Evolutionary conservation across 2,329 filamentous ascomycete genomes (phyloP).

Genomic region (Hypoxylon sp.): DNA sequence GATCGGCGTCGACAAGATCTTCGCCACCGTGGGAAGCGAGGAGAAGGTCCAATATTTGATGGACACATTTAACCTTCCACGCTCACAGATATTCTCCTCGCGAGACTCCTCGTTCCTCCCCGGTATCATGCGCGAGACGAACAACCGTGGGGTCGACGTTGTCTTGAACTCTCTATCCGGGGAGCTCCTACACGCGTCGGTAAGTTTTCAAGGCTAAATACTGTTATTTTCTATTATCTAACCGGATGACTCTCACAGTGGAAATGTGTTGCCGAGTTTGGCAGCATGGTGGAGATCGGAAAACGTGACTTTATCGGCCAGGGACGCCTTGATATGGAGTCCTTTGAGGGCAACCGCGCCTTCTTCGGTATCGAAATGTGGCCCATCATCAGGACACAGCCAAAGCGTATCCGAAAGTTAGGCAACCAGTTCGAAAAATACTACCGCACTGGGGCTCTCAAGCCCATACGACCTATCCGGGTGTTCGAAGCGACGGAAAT

Average conservation of each 20-base stretch:
- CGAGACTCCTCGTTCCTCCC: neutral
- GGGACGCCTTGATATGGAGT: conserved; percentile 36
- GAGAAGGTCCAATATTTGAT: conserved; percentile 31
- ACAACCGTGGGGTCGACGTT: neutral
- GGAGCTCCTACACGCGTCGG: neutral
- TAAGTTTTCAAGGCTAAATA: neutral
- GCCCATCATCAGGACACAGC: conserved; percentile 6
- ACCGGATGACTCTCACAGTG: conserved; percentile 43
- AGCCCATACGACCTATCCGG: conserved; percentile 45
- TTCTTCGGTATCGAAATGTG: conserved; percentile 59
- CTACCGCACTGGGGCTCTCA: conserved; percentile 21
- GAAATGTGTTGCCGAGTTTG: conserved; percentile 59
- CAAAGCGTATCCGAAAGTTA: neutral
- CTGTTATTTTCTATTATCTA: neutral
- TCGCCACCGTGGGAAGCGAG: conserved; percentile 29
- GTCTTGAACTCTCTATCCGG: neutral
- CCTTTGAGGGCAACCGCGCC: conserved; percentile 38
- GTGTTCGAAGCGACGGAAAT: conserved; percentile 43
- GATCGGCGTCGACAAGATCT: conserved; percentile 16
- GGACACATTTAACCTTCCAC: conserved; percentile 32
- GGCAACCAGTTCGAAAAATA: conserved; percentile 13
- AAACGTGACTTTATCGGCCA: conserved; percentile 55
- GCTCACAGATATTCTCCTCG: neutral
- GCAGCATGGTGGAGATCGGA: conserved; percentile 61
- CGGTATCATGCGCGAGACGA: neutral